A percentile compares a stretch with the other conserved stretches of the same genome.
Conservation (phyloP, 2,329 filamentous ascomycete species). For the Xylaria polymorpha region DNA sequence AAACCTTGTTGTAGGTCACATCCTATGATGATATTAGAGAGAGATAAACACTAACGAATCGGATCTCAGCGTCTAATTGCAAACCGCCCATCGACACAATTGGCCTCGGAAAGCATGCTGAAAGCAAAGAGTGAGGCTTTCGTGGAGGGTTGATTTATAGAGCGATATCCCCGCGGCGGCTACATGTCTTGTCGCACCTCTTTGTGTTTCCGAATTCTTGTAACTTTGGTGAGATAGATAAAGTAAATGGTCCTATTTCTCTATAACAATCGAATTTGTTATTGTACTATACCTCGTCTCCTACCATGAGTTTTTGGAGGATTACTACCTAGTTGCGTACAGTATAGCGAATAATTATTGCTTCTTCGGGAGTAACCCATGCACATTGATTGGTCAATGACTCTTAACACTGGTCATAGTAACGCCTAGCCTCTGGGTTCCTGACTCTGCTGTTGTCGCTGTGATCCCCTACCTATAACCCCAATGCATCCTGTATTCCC, state of each 20-base stretch:
- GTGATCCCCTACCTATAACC: not conserved
- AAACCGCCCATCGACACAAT: conserved; percentile 57
- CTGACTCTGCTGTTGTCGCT: not conserved
- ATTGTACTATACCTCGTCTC: not conserved
- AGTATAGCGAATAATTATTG: conserved; percentile 11
- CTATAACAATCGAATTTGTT: not conserved
- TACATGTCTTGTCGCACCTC: not conserved
- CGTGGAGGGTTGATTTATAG: conserved; percentile 43
- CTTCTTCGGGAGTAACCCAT: conserved; percentile 23
- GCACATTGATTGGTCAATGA: conserved; percentile 25
- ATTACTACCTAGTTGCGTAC: not conserved
- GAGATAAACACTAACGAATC: conserved; percentile 46
- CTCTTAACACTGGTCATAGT: not conserved
- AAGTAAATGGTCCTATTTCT: conserved; percentile 10
- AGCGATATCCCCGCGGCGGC: conserved; percentile 5
- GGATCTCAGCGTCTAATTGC: conserved; percentile 61
- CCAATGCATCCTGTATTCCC: not conserved
- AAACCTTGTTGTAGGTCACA: conserved; percentile 80
- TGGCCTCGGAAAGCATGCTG: conserved; percentile 45
- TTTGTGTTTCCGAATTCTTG: not conserved
- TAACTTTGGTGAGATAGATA: conserved; percentile 17
- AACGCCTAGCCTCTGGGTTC: not conserved
- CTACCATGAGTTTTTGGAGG: not conserved
- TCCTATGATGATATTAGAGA: not conserved
- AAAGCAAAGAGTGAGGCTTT: conserved; percentile 52